phyloP scores from a whole-genome alignment of 2,329 filamentous ascomycete genomes.

The Albifimbria verrucaria region DNA sequence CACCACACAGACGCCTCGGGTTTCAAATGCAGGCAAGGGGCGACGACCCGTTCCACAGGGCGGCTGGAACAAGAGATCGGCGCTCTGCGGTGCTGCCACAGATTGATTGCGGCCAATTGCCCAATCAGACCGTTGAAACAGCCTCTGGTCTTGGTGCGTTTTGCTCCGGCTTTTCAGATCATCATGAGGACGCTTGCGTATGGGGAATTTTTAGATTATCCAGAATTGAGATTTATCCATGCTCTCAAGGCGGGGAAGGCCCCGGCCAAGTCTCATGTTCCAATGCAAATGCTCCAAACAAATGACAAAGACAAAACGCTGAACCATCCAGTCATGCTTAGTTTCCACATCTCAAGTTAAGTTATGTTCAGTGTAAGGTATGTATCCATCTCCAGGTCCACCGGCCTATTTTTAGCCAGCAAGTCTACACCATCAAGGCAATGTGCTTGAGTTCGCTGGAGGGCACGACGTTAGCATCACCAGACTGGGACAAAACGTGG shows the following conservation, averaged over 20 bases:
- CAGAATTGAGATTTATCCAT: too few species aligned
- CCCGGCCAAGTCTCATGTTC: not conserved
- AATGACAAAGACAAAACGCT: not conserved
- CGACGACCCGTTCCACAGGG: not conserved
- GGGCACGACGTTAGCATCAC: constrained; percentile 9
- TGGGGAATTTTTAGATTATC: not conserved
- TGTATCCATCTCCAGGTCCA: not conserved
- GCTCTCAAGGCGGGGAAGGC: too few species aligned
- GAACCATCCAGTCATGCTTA: not conserved
- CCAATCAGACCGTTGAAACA: not conserved
- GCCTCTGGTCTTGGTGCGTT: not conserved
- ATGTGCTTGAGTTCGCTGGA: constrained; percentile 15
- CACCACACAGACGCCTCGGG: not conserved
- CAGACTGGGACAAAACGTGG: not conserved
- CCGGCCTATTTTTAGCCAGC: not conserved
- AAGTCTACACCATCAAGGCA: constrained; percentile 1
- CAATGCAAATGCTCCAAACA: not conserved
- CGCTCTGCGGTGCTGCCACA: too few species aligned
- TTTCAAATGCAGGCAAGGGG: not conserved
- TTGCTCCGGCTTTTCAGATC: not conserved
- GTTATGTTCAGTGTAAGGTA: too few species aligned
- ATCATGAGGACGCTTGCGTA: not conserved
- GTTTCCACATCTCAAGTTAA: too few species aligned
- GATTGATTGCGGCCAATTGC: not conserved
- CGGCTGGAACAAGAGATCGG: too few species aligned